Conservation (phyloP, 163 green algal genomes). For the Volvox carteri region DNA sequence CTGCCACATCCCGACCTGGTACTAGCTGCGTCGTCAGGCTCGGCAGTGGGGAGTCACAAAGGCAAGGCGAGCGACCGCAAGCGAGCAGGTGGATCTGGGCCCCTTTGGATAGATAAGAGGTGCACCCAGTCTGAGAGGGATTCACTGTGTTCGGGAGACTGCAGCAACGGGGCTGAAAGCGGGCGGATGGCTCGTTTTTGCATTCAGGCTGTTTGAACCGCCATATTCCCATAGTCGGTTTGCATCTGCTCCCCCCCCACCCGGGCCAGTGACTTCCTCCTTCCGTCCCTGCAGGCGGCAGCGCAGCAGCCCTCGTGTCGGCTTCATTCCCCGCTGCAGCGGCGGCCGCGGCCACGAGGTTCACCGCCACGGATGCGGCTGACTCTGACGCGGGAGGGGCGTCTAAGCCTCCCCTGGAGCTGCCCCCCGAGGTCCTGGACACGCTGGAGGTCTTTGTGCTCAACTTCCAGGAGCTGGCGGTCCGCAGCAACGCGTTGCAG, state of each 20-base stretch:
- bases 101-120: too few species aligned
- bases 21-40: neutral
- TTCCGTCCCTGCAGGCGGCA: neutral
- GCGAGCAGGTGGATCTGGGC: too few species aligned
- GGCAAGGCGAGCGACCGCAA: too few species aligned
- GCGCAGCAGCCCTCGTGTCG: neutral
- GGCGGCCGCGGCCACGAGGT: neutral
- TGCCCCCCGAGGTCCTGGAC: conserved; percentile 68
- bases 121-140: too few species aligned
- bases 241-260: too few species aligned
- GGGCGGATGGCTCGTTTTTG: too few species aligned
- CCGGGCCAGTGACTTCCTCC: too few species aligned
- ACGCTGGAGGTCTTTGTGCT: conserved; percentile 80
- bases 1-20: conserved; percentile 66
- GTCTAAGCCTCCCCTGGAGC: conserved; percentile 22
- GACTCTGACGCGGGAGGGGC: neutral
- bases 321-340: neutral
- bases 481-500: conserved; percentile 39
- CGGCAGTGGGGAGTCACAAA: too few species aligned
- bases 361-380: neutral
- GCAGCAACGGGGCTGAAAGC: too few species aligned
- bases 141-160: too few species aligned
- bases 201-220: too few species aligned
- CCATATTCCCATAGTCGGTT: too few species aligned
- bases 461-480: conserved; percentile 58